Conservation (phyloP, 2,329 filamentous ascomycete genomes). For the Fusarium tjaetaba region DNA sequence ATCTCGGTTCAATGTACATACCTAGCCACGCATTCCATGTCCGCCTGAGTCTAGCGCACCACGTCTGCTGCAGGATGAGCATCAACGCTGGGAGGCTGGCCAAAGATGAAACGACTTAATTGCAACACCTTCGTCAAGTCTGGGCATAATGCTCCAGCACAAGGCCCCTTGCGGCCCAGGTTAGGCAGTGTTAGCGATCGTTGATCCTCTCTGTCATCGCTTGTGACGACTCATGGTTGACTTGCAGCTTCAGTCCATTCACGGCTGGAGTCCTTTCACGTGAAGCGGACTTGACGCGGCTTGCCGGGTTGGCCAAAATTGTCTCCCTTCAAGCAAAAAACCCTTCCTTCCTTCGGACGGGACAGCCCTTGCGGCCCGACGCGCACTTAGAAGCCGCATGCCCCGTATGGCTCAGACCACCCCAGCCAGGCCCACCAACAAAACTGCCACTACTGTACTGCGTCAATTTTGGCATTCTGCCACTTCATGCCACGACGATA, state of each 20-base stretch:
- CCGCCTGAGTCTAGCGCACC: slow-evolving; percentile 14
- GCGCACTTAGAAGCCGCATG: slow-evolving; percentile 40
- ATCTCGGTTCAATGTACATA: slow-evolving; percentile 4
- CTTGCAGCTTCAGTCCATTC: slow-evolving; percentile 4
- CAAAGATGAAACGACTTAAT: slow-evolving; percentile 8
- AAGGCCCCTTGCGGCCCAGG: neutral
- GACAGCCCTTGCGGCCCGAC: slow-evolving; percentile 45
- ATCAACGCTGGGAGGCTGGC: slow-evolving; percentile 15
- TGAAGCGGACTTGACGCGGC: slow-evolving; percentile 42
- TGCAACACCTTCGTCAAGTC: neutral
- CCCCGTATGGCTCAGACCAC: slow-evolving; percentile 36
- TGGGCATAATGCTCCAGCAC: neutral
- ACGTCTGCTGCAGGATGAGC: slow-evolving; percentile 5
- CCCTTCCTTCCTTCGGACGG: slow-evolving; percentile 38
- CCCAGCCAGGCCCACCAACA: slow-evolving; percentile 18
- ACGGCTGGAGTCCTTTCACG: slow-evolving; percentile 29
- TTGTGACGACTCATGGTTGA: neutral
- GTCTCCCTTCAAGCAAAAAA: slow-evolving; percentile 32
- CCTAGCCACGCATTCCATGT: slow-evolving; percentile 1
- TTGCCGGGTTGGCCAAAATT: slow-evolving; percentile 37
- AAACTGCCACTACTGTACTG: slow-evolving; percentile 11
- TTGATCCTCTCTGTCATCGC: neutral
- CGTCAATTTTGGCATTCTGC: slow-evolving; percentile 6
- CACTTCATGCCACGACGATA: neutral
- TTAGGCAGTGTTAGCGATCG: neutral